Percentiles rank a stretch among this genome's conserved stretches.
Evolutionary conservation across 1,284 basidiomycete species (phyloP).

Genomic region (Cryptococcus floricola): DNA sequence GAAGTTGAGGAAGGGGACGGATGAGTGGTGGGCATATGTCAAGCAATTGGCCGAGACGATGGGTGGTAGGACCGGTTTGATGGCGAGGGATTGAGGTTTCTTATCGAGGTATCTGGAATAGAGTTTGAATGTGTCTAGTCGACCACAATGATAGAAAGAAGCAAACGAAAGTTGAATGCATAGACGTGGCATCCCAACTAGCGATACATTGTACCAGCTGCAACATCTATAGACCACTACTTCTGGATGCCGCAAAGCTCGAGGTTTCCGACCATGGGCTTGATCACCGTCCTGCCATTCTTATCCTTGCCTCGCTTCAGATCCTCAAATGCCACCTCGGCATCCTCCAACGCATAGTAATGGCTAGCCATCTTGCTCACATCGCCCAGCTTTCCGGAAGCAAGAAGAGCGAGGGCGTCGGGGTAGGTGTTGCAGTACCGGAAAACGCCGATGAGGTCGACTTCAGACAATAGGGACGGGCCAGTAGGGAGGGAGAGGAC

Average conservation of each 20-base stretch:
- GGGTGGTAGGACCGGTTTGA: constrained; percentile 44
- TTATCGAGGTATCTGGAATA: not conserved
- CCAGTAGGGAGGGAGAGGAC: constrained; percentile 78
- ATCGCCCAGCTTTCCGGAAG: constrained; percentile 58
- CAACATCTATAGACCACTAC: not conserved
- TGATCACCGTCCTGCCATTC: constrained; percentile 73
- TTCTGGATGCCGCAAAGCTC: constrained; percentile 6
- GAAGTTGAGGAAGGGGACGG: constrained; percentile 77
- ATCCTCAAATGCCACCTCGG: constrained; percentile 72
- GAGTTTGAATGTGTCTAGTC: not conserved
- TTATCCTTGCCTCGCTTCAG: constrained; percentile 71
- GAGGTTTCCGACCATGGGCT: constrained; percentile 64
- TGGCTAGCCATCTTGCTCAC: constrained; percentile 77
- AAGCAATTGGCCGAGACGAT: constrained; percentile 70
- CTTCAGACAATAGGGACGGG: constrained; percentile 77
- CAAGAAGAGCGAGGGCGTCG: constrained; percentile 72
- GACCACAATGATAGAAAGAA: not conserved
- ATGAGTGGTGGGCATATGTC: constrained; percentile 73
- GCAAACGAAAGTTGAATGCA: not conserved
- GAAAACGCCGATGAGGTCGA: constrained; percentile 91
- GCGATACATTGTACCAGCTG: not conserved
- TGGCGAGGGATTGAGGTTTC: constrained; percentile 11
- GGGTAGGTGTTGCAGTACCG: constrained; percentile 73
- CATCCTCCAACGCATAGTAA: constrained; percentile 63
- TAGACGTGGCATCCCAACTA: not conserved